A percentile compares a stretch with the other conserved stretches of the same genome.
phyloP scores from a whole-genome alignment of 257 asterid species.

The Verbena officinalis region DNA sequence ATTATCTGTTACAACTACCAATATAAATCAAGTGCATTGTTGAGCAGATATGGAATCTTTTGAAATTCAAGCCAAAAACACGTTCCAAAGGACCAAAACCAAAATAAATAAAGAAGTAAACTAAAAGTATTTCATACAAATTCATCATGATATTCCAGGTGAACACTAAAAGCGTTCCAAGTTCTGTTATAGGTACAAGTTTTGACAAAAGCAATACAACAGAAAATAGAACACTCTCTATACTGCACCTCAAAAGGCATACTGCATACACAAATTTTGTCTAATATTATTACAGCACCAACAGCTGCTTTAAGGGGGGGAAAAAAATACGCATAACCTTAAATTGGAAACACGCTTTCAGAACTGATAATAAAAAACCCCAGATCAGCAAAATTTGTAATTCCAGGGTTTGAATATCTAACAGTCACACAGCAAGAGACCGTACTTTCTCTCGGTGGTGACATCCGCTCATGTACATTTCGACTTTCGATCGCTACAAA shows the following conservation, averaged over 20 bases:
- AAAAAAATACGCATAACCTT: too few relatives aligned
- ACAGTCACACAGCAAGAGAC: neutral
- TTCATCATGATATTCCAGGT: neutral
- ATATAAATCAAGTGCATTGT: too few relatives aligned
- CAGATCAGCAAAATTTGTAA: neutral
- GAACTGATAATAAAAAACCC: neutral
- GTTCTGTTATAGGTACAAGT: neutral
- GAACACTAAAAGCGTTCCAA: neutral
- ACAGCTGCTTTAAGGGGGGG: neutral
- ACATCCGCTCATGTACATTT: conserved; percentile 19
- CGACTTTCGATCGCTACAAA: conserved; percentile 14
- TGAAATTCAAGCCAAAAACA: too few relatives aligned
- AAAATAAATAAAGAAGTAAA: too few relatives aligned
- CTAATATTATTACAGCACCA: conserved; percentile 13
- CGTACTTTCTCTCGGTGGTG: neutral
- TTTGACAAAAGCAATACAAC: conserved; percentile 9
- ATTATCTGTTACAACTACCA: too few relatives aligned
- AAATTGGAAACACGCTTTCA: conserved; percentile 8
- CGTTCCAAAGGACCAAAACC: too few relatives aligned
- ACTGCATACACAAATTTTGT: conserved; percentile 16
- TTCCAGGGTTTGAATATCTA: too few relatives aligned
- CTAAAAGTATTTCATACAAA: neutral
- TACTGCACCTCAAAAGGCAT: neutral
- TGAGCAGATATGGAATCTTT: too few relatives aligned
- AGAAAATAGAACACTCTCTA: neutral